These are phyloP conservation scores for Lasiosphaeriaceae sp. DNA, from an alignment of 495 filamentous ascomycete genomes.

Conservation along the genomic window DNA sequence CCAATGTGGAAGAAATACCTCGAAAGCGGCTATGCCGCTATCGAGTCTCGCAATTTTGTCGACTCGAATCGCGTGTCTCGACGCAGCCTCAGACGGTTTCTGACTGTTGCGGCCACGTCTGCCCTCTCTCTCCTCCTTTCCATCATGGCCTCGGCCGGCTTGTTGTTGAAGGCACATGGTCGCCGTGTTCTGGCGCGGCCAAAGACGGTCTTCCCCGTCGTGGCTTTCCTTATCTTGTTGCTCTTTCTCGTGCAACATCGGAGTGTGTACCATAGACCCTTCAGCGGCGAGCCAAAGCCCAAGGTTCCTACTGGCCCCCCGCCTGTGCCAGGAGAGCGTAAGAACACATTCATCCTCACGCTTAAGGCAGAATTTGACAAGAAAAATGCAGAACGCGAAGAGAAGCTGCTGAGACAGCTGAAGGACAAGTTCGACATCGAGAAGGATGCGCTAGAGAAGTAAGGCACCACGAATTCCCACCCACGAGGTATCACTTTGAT, in stretches of 20 bases:
- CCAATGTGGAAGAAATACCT: background rate
- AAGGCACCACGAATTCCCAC: conserved; percentile 11
- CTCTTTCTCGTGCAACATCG: background rate
- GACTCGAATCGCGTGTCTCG: background rate
- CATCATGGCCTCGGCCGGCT: conserved; percentile 11
- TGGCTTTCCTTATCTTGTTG: conserved; percentile 23
- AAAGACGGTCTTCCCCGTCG: conserved; percentile 27
- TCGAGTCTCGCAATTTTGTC: background rate
- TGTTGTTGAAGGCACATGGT: conserved; percentile 36
- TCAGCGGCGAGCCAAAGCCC: background rate
- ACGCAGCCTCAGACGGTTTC: background rate
- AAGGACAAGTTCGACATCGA: conserved; percentile 33
- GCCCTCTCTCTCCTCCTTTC: background rate
- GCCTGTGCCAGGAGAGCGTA: background rate
- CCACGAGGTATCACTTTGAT: background rate
- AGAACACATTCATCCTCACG: background rate
- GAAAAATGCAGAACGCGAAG: background rate
- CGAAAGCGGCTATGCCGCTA: background rate
- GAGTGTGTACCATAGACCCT: background rate
- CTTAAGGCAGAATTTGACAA: background rate
- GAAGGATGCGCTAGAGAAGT: conserved; percentile 34
- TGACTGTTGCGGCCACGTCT: background rate
- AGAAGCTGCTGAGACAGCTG: conserved; percentile 23
- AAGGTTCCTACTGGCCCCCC: background rate
- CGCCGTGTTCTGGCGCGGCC: conserved; percentile 51